These are phyloP conservation scores for Sphaerulina musiva DNA, from an alignment of 2,329 filamentous ascomycete species.

Conservation along the genomic window DNA sequence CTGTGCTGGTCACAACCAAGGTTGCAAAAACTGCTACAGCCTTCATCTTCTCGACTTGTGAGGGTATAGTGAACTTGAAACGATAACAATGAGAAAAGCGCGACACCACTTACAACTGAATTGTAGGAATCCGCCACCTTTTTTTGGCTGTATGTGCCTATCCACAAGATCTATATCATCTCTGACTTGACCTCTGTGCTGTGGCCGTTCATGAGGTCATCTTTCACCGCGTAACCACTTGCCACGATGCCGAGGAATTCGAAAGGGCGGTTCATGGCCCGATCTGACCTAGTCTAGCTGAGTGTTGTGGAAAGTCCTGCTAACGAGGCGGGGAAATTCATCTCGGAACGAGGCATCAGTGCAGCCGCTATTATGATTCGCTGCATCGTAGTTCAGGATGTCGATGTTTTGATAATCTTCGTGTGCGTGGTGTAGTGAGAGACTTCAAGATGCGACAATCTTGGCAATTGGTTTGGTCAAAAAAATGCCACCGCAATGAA, in stretches of 20 bases:
- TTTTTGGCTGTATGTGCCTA: not conserved
- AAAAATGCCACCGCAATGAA: too few species aligned
- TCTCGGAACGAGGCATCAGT: not conserved
- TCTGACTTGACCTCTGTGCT: constrained; percentile 1
- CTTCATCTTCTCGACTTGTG: constrained; percentile 8
- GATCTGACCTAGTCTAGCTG: not conserved
- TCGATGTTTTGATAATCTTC: not conserved
- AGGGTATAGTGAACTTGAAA: not conserved
- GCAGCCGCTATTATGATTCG: not conserved
- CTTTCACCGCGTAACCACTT: not conserved
- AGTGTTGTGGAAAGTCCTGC: constrained; percentile 1
- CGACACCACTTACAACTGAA: not conserved
- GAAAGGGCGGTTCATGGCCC: constrained; percentile 1
- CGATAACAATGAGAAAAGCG: not conserved
- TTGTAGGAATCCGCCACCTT: not conserved
- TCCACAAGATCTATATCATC: not conserved
- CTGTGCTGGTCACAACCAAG: constrained; percentile 8
- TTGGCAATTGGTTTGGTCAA: too few species aligned
- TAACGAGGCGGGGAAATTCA: not conserved
- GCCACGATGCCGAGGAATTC: constrained; percentile 1
- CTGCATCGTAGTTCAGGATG: constrained; percentile 1
- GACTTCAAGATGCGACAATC: too few species aligned
- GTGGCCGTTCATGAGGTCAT: constrained; percentile 7
- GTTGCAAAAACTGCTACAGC: constrained; percentile 1
- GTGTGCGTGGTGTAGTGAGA: too few species aligned